phyloP scores from a whole-genome alignment of 805 yeast species.

The Torulaspora microellipsoides region DNA sequence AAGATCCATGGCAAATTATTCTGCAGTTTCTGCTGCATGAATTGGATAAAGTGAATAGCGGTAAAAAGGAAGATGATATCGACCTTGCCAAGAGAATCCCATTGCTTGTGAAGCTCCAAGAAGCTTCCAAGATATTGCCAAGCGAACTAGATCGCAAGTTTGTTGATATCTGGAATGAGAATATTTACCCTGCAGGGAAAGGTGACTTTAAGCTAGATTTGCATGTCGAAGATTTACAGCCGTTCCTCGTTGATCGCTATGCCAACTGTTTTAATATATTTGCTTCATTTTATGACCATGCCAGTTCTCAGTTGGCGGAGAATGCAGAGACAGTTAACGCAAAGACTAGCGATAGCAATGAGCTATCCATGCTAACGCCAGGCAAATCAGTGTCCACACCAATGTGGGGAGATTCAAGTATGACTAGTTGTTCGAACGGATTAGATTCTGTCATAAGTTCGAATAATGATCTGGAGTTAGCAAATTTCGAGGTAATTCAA shows the following conservation, averaged over 20 bases:
- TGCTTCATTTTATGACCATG: conserved; percentile 26
- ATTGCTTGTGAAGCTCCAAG: conserved; percentile 7
- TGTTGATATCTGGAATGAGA: conserved; percentile 17
- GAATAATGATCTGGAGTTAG: conserved; percentile 10
- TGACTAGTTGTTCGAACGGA: neutral
- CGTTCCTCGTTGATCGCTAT: conserved; percentile 15
- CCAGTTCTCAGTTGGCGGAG: conserved; percentile 19
- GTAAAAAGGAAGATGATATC: conserved; percentile 2
- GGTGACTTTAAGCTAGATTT: conserved; percentile 13
- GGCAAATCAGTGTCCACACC: conserved; percentile 1
- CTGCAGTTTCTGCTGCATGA: conserved; percentile 24
- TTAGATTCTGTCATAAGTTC: neutral
- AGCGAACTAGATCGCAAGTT: conserved; percentile 8
- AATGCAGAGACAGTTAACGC: conserved; percentile 11
- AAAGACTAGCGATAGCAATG: neutral
- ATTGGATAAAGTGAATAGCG: conserved; percentile 8
- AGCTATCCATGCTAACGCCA: neutral
- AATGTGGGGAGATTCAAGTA: neutral
- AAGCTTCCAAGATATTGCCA: conserved; percentile 5
- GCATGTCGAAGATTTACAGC: conserved; percentile 14
- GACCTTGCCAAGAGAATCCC: conserved; percentile 7
- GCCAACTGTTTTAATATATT: conserved; percentile 19
- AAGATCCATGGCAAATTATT: conserved; percentile 28
- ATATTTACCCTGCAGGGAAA: conserved; percentile 18
- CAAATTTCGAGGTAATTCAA: conserved; percentile 19